A percentile compares a stretch with the other conserved stretches of the same genome.
phyloP scores from a whole-genome alignment of 2,329 filamentous ascomycete species.

The Fusarium duplospermum region DNA sequence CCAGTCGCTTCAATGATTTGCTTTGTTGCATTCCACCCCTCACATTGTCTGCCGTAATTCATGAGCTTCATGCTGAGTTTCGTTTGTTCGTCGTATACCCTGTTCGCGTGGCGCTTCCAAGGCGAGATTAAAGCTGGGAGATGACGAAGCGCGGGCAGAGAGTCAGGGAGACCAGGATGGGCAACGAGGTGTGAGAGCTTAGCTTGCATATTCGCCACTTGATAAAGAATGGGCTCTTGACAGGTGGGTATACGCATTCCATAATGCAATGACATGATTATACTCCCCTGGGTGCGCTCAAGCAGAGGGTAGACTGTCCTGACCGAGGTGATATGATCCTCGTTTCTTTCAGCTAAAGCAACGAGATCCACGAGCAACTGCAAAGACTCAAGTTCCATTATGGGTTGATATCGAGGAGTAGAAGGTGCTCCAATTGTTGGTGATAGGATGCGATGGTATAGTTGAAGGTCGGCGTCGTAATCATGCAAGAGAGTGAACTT shows the following conservation, averaged over 20 bases:
- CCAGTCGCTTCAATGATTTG: background rate
- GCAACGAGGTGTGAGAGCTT: background rate
- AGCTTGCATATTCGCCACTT: background rate
- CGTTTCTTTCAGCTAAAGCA: background rate
- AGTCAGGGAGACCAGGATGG: background rate
- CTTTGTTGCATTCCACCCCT: background rate
- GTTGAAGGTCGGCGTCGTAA: slow-evolving; percentile 43
- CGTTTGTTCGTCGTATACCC: background rate
- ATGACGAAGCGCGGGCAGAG: background rate
- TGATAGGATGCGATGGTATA: slow-evolving; percentile 52
- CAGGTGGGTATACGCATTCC: background rate
- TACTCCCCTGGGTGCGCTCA: background rate
- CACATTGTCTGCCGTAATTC: background rate
- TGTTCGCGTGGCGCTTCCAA: background rate
- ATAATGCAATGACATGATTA: background rate
- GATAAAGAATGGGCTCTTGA: background rate
- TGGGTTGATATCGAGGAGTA: background rate
- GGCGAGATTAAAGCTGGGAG: background rate
- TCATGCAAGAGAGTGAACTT: slow-evolving; percentile 38
- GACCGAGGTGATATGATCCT: background rate
- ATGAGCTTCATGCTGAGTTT: background rate
- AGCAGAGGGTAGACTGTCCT: background rate
- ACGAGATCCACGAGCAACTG: background rate
- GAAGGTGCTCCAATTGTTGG: slow-evolving; percentile 42
- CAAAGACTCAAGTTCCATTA: background rate